Percentiles rank a stretch among this genome's conserved stretches.
Conservation (phyloP, 805 yeast genomes). For the Torulaspora indica region DNA sequence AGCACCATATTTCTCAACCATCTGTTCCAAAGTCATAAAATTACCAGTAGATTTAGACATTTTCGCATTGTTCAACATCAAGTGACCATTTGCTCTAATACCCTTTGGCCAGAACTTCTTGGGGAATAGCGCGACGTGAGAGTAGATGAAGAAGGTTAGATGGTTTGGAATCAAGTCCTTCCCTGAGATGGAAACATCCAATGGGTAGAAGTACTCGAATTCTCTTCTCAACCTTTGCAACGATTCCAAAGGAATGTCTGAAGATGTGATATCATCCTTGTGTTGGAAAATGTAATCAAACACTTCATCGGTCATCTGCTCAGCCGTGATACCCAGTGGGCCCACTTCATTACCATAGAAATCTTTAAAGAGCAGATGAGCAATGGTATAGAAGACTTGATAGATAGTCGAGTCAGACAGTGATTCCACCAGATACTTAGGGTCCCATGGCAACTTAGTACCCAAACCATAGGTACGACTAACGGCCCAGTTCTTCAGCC, state of each 20-base stretch:
- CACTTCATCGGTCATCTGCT: slow-evolving; percentile 86
- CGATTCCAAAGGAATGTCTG: slow-evolving; percentile 60
- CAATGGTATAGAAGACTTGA: slow-evolving; percentile 89
- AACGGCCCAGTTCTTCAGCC: slow-evolving; percentile 98
- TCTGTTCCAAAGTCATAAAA: slow-evolving; percentile 83
- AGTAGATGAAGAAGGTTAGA: slow-evolving; percentile 89
- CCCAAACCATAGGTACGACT: slow-evolving; percentile 96
- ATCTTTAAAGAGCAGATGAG: slow-evolving; percentile 81
- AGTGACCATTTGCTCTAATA: slow-evolving; percentile 91
- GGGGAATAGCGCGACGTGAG: slow-evolving; percentile 90
- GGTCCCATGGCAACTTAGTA: slow-evolving; percentile 94
- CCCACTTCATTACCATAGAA: slow-evolving; percentile 77
- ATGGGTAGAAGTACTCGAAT: slow-evolving; percentile 94
- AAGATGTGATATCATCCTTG: slow-evolving; percentile 48
- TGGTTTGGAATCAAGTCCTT: slow-evolving; percentile 97
- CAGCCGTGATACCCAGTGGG: slow-evolving; percentile 66
- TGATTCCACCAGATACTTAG: slow-evolving; percentile 86
- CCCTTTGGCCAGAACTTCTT: slow-evolving; percentile 90
- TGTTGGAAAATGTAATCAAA: slow-evolving; percentile 86
- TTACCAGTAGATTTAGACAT: slow-evolving; percentile 98
- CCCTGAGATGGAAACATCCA: slow-evolving; percentile 88
- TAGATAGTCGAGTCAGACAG: slow-evolving; percentile 93
- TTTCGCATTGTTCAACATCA: slow-evolving; percentile 91
- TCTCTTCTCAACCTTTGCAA: slow-evolving; percentile 79
- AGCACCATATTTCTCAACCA: slow-evolving; percentile 87